These are phyloP conservation scores for Viola odorata DNA, from an alignment of 345 rosid species.

Conservation along the genomic window DNA sequence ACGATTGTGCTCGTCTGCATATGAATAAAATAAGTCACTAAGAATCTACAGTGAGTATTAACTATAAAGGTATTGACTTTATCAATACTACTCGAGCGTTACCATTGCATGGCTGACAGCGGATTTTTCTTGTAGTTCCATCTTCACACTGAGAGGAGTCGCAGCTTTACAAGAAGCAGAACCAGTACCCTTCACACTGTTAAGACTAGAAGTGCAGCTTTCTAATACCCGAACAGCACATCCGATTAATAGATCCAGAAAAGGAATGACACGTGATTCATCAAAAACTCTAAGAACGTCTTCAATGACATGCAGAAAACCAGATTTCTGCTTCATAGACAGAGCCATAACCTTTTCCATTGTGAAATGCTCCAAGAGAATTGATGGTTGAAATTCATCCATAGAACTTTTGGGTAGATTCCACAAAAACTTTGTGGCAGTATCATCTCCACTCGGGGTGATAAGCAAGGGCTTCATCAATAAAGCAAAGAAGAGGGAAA, in stretches of 20 bases:
- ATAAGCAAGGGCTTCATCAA: slow-evolving; percentile 69
- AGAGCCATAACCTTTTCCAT: slow-evolving; percentile 46
- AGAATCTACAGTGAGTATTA: too few species aligned
- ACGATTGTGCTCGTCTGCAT: slow-evolving; percentile 45
- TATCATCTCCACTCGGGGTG: slow-evolving; percentile 45
- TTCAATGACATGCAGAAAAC: slow-evolving; percentile 80
- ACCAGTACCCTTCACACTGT: slow-evolving; percentile 27
- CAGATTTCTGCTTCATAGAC: slow-evolving; percentile 69
- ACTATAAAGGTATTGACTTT: too few species aligned
- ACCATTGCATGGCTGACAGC: too few species aligned
- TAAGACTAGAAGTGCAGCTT: slow-evolving; percentile 43
- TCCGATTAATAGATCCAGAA: slow-evolving; percentile 76
- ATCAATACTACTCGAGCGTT: too few species aligned
- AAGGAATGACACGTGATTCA: slow-evolving; percentile 61
- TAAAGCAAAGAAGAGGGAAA: slow-evolving; percentile 69
- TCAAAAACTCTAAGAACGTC: slow-evolving; percentile 72
- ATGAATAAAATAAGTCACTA: slow-evolving; percentile 4
- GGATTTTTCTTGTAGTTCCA: too few species aligned
- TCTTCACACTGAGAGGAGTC: too few species aligned
- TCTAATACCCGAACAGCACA: slow-evolving; percentile 67
- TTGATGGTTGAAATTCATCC: slow-evolving; percentile 40
- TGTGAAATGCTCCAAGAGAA: slow-evolving; percentile 50
- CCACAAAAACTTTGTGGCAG: slow-evolving; percentile 28
- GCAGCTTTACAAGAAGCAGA: too few species aligned
- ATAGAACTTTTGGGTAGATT: slow-evolving; percentile 31